Base-by-base conservation (phyloP, 768 basidiomycete species). In the Amylocystis lapponica region DNA sequence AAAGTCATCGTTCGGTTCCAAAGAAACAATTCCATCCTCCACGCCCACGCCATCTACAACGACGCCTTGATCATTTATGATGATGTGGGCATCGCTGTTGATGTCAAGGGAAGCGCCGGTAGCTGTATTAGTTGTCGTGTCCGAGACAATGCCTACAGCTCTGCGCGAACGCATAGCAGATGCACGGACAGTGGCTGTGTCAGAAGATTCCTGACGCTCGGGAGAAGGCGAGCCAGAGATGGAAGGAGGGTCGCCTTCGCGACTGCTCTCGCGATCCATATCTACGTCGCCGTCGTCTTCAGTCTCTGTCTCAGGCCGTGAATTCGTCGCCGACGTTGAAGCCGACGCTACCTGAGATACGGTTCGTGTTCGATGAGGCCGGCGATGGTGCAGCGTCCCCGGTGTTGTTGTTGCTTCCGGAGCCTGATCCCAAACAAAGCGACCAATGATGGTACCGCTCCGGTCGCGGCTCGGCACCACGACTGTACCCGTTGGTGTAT, bases 1-100 rank as follows among this genome's bases (percentile, higher is more conserved):
- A 51, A 91, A 86, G 60, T 87, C 86, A 52, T 92, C 89, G 48
- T 89, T 89, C n/a, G 78, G 74, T 30, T 87, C 85, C 31, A 89
- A 63, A 3, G 77, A 77, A 6, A 86, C 86, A 30, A 89, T 79
- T 1, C 83, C 86, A 47, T 84, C 84, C 42, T 86, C 84, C 12
- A 86, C 82, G 0, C 77, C 75, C 8, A 75, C 76, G 4, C 64
- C 68, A 0, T 70, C 76, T 13, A 65, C 71, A 16, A 66, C 65
- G 5, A 63, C 71, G n/a, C 60, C 65, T 11, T 63, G 70, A 27
- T 72, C 64, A 43, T 72, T 75, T 54, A 75, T 75, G 30, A 75
- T 73, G 21, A 75, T 76, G 45, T 74, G 74, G 3, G 71, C 71
- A 42, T 75, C 74, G 16, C 64, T 58, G 37, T 71, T 68, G 32